Conservation (phyloP, 2,329 filamentous ascomycete species). For the Ophiosphaerella korrae region DNA sequence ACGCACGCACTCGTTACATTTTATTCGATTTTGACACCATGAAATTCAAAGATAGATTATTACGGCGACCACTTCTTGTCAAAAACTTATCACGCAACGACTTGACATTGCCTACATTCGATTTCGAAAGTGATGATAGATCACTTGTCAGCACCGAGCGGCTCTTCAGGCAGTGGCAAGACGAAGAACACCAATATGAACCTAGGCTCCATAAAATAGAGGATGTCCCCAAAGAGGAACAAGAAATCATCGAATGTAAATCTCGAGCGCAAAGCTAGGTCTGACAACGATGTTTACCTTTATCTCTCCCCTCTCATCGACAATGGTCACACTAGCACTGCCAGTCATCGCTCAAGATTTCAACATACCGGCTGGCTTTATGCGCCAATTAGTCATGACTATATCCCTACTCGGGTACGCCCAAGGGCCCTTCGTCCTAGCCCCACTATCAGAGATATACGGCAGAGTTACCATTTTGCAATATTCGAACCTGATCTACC, state of each 20-base stretch:
- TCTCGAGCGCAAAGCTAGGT: neutral
- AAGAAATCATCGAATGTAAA: conserved; percentile 25
- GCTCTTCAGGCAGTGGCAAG: conserved; percentile 20
- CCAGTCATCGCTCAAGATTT: conserved; percentile 38
- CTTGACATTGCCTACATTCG: conserved; percentile 21
- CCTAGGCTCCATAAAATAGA: conserved; percentile 10
- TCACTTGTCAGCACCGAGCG: conserved; percentile 27
- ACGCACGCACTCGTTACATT: conserved; percentile 1
- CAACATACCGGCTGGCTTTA: conserved; percentile 35
- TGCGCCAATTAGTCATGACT: conserved; percentile 39
- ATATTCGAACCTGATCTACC: conserved; percentile 40
- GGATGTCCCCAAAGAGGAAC: conserved; percentile 3
- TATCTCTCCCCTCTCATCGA: conserved; percentile 46
- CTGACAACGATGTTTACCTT: conserved; percentile 40
- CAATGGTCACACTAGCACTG: conserved; percentile 46
- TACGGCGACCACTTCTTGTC: conserved; percentile 8
- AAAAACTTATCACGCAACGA: conserved; percentile 7
- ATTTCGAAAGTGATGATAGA: conserved; percentile 21
- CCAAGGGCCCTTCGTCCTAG: conserved; percentile 44
- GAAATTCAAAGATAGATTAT: conserved; percentile 18
- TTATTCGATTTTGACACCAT: conserved; percentile 13
- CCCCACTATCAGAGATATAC: conserved; percentile 44
- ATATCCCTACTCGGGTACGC: conserved; percentile 47
- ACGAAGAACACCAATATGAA: conserved; percentile 18
- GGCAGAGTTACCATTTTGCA: conserved; percentile 43